Evolutionary conservation across 306 rosid species (phyloP).

Genomic region (Begonia peltatifolia): DNA sequence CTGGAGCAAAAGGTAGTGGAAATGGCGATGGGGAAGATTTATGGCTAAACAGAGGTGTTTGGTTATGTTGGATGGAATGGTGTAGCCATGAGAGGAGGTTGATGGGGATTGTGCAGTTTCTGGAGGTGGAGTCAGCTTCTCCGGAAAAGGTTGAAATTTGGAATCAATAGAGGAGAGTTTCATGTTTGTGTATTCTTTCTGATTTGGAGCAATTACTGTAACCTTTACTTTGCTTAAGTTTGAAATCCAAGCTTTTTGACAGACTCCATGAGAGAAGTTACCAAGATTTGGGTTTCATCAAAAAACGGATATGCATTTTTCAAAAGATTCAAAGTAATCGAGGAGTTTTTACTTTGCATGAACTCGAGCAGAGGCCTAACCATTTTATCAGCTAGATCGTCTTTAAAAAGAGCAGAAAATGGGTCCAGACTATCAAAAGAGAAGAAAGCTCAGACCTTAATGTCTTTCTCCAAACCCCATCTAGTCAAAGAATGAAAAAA

Average conservation of each 20-base stretch:
- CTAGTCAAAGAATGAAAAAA: conserved; percentile 52
- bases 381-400: conserved; percentile 20
- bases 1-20: conserved; percentile 26
- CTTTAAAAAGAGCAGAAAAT: conserved; percentile 10
- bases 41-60: conserved; percentile 29
- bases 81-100: conserved; percentile 23
- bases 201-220: conserved; percentile 12
- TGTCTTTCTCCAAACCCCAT: conserved; percentile 74
- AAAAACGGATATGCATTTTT: conserved; percentile 21
- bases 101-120: conserved; percentile 42
- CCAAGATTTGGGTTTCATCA: conserved; percentile 22
- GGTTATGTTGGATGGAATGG: conserved; percentile 34
- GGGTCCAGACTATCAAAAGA: conserved; percentile 21
- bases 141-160: conserved; percentile 23
- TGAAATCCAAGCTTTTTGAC: conserved; percentile 40
- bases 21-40: conserved; percentile 30
- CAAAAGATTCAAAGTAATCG: conserved; percentile 33
- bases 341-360: conserved; percentile 38
- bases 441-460: conserved; percentile 48
- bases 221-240: conserved; percentile 24
- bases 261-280: conserved; percentile 32
- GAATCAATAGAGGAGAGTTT: conserved; percentile 40
- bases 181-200: conserved; percentile 19
- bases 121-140: conserved; percentile 46
- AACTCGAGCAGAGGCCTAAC: conserved; percentile 32